These are phyloP conservation scores for Hyaloperonospora arabidopsidis DNA, from an alignment of 352 stramenopile genomes.

Conservation along the genomic window DNA sequence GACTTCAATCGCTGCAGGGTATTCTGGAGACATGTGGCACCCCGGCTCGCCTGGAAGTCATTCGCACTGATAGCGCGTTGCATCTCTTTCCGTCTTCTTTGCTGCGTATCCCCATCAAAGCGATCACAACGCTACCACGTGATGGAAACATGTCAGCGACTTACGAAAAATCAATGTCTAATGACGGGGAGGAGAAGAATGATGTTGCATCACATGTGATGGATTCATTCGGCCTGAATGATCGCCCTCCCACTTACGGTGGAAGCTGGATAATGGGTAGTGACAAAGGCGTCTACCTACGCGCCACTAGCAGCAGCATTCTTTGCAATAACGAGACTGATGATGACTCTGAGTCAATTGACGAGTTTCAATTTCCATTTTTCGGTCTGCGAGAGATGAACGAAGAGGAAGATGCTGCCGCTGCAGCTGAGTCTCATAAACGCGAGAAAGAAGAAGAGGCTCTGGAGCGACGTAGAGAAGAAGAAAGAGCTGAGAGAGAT, in stretches of 20 bases:
- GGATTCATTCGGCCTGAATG: constrained; percentile 7
- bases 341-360: constrained; percentile 45
- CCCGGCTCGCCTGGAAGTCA: constrained; percentile 35
- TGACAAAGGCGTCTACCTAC: constrained; percentile 66
- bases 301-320: constrained; percentile 64
- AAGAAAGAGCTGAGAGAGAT: constrained; percentile 34
- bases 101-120: constrained; percentile 57
- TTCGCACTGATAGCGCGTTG: constrained; percentile 52
- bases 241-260: constrained; percentile 35
- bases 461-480: constrained; percentile 28
- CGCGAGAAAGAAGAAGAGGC: constrained; percentile 31
- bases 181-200: constrained; percentile 19
- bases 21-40: constrained; percentile 41
- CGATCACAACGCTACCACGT: constrained; percentile 71
- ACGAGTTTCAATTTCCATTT: constrained; percentile 48
- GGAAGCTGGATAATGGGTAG: constrained; percentile 78
- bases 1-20: constrained; percentile 21
- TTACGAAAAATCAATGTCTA: constrained; percentile 28
- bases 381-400: constrained; percentile 27
- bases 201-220: constrained; percentile 1
- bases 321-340: constrained; percentile 55
- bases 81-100: constrained; percentile 60
- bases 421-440: constrained; percentile 22
- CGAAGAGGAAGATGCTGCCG: constrained; percentile 29
- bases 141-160: constrained; percentile 46